phyloP scores from a whole-genome alignment of 371 early-diverging fungal genomes.

The Lichtheimia ramosa region DNA sequence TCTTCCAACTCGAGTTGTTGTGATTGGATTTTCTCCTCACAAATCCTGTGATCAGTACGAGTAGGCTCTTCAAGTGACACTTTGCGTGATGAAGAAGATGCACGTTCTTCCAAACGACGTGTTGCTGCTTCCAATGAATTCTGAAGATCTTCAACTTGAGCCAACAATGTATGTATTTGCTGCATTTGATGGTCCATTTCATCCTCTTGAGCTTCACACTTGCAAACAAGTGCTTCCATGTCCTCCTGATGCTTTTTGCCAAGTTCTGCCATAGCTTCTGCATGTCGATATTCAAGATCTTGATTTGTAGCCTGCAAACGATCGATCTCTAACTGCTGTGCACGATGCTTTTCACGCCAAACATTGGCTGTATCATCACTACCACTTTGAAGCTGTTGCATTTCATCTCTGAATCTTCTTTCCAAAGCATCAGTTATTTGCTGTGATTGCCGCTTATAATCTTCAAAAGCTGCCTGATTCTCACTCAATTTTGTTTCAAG shows the following conservation, averaged over 20 bases:
- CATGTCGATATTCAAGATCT: slow-evolving; percentile 15
- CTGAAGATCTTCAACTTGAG: slow-evolving; percentile 37
- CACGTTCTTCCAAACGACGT: slow-evolving; percentile 19
- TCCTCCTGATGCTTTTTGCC: slow-evolving; percentile 5
- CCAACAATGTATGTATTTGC: slow-evolving; percentile 28
- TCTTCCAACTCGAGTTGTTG: slow-evolving; percentile 33
- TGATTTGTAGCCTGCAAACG: slow-evolving; percentile 22
- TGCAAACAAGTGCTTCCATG: slow-evolving; percentile 12
- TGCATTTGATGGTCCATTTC: slow-evolving; percentile 25
- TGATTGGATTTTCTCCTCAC: slow-evolving; percentile 20
- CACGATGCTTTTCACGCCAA: slow-evolving; percentile 40
- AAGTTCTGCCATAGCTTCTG: slow-evolving; percentile 8
- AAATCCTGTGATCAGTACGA: slow-evolving; percentile 17
- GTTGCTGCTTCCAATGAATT: slow-evolving; percentile 43
- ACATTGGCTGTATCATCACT: slow-evolving; percentile 41
- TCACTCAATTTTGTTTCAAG: slow-evolving; percentile 26
- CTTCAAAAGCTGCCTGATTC: slow-evolving; percentile 22
- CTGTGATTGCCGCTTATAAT: slow-evolving; percentile 24
- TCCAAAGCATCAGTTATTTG: slow-evolving; percentile 30
- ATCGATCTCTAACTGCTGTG: slow-evolving; percentile 37
- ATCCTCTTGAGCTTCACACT: slow-evolving; percentile 19
- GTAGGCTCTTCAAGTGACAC: slow-evolving; percentile 3
- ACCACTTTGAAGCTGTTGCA: slow-evolving; percentile 38
- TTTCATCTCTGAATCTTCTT: slow-evolving; percentile 37
- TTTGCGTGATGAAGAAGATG: slow-evolving; percentile 16